These are phyloP conservation scores for Ceratocystis lukuohia DNA, from an alignment of 2,329 filamentous ascomycete genomes.

Conservation along the genomic window DNA sequence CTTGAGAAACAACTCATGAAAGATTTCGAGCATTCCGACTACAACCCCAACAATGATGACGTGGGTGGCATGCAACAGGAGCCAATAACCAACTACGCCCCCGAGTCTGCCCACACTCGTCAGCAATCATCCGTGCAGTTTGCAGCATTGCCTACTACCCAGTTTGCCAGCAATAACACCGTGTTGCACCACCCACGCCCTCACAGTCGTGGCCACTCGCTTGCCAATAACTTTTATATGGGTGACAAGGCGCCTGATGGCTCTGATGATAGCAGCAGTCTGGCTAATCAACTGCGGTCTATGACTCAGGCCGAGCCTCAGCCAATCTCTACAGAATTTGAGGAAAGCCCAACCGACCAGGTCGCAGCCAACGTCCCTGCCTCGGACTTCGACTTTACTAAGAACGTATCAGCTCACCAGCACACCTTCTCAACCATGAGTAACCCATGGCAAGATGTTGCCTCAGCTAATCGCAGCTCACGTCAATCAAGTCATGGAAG, in stretches of 20 bases:
- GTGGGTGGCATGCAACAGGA: constrained; percentile 22
- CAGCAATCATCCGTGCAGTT: constrained; percentile 37
- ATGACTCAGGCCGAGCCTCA: constrained; percentile 31
- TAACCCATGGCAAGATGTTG: constrained; percentile 50
- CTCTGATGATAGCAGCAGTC: constrained; percentile 28
- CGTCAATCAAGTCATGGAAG: constrained; percentile 45
- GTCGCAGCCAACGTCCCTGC: constrained; percentile 47
- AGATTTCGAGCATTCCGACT: constrained; percentile 65
- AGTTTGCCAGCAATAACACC: constrained; percentile 38
- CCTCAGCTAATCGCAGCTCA: constrained; percentile 29
- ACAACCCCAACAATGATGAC: constrained; percentile 47
- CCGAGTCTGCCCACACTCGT: constrained; percentile 27
- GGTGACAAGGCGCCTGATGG: constrained; percentile 35
- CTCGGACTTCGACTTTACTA: constrained; percentile 37
- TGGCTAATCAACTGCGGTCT: constrained; percentile 28
- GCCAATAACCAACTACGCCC: constrained; percentile 21
- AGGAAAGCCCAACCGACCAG: constrained; percentile 54
- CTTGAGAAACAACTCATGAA: constrained; percentile 66
- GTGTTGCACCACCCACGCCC: constrained; percentile 59
- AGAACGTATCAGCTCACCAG: constrained; percentile 36
- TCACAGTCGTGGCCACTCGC: constrained; percentile 59
- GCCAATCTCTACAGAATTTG: constrained; percentile 43
- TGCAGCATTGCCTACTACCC: constrained; percentile 30
- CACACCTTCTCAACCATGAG: constrained; percentile 39
- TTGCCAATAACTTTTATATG: constrained; percentile 52